Evolutionary conservation across 148 eudicot genomes (phyloP).

Genomic region (Chenopodium quinoa): DNA sequence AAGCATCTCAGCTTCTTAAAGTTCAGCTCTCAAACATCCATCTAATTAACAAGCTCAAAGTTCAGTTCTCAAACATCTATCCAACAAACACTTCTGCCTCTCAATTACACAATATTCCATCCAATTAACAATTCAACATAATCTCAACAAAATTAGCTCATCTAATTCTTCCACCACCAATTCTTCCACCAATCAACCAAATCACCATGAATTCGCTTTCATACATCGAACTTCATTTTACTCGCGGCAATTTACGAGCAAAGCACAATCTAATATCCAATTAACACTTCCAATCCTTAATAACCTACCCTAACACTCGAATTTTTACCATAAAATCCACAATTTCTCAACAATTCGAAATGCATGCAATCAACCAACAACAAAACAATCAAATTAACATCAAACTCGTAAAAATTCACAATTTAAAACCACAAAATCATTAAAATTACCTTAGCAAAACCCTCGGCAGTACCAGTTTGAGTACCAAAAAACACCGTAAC

Average conservation of each 20-base stretch:
- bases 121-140: background rate
- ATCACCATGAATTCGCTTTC: background rate
- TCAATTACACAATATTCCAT: background rate
- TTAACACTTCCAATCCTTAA: too few relatives aligned
- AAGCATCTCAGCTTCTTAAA: too few relatives aligned
- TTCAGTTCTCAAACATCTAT: slow-evolving; percentile 2
- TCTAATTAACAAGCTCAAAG: background rate
- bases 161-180: background rate
- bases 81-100: background rate
- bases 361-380: background rate
- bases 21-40: background rate
- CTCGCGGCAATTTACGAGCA: too few relatives aligned
- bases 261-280: too few relatives aligned
- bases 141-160: background rate
- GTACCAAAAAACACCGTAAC: slow-evolving; percentile 69
- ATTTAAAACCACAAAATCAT: background rate
- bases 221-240: too few relatives aligned
- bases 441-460: slow-evolving; percentile 75
- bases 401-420: background rate
- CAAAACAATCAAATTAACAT: background rate
- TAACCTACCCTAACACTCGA: too few relatives aligned
- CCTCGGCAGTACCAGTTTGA: slow-evolving; percentile 92
- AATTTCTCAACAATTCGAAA: background rate
- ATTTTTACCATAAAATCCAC: background rate
- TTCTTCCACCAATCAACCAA: background rate